These are phyloP conservation scores for Candolleomyces eurysporus DNA, from an alignment of 768 basidiomycete species.

Conservation along the genomic window DNA sequence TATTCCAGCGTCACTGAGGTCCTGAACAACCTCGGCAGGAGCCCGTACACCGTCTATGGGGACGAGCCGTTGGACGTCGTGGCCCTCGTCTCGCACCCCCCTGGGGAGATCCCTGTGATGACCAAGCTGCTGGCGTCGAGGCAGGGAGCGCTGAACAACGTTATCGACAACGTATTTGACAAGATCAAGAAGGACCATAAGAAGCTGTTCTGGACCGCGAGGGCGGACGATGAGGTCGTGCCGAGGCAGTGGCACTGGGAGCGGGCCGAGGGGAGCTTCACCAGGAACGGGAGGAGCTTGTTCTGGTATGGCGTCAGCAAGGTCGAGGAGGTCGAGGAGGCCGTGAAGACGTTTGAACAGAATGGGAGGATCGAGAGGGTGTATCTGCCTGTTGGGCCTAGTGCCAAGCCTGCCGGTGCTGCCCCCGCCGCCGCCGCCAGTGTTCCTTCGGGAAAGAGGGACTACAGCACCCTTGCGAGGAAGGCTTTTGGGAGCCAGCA, in stretches of 20 bases:
- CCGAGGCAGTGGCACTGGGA: conserved; percentile 99
- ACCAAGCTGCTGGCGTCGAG: conserved; percentile 89
- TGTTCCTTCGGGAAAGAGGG: conserved; percentile 40
- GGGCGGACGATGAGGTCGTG: conserved; percentile 80
- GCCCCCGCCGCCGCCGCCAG: conserved; percentile 39
- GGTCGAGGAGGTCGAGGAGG: conserved; percentile 85
- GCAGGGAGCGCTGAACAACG: conserved; percentile 87
- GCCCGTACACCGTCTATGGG: conserved; percentile 94
- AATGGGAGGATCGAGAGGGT: conserved; percentile 84
- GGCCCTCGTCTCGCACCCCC: conserved; percentile 90
- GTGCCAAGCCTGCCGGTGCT: conserved; percentile 37
- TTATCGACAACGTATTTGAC: conserved; percentile 96
- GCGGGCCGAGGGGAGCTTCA: conserved; percentile 96
- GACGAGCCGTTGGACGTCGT: conserved; percentile 96
- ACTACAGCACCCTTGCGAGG: conserved; percentile 60
- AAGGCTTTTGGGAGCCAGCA: conserved; percentile 20
- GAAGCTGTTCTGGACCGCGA: conserved; percentile 96
- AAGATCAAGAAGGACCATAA: conserved; percentile 95
- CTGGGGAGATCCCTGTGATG: conserved; percentile 85
- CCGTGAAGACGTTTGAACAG: conserved; percentile 71
- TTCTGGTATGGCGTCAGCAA: conserved; percentile 98
- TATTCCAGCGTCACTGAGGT: conserved; percentile 85
- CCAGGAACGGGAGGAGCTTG: conserved; percentile 86
- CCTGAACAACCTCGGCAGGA: conserved; percentile 74
- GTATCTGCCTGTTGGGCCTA: conserved; percentile 85